Percentiles rank a stretch among this genome's conserved stretches.
phyloP scores from a whole-genome alignment of 2,329 filamentous ascomycete genomes.

The Triangularia verruculosa region DNA sequence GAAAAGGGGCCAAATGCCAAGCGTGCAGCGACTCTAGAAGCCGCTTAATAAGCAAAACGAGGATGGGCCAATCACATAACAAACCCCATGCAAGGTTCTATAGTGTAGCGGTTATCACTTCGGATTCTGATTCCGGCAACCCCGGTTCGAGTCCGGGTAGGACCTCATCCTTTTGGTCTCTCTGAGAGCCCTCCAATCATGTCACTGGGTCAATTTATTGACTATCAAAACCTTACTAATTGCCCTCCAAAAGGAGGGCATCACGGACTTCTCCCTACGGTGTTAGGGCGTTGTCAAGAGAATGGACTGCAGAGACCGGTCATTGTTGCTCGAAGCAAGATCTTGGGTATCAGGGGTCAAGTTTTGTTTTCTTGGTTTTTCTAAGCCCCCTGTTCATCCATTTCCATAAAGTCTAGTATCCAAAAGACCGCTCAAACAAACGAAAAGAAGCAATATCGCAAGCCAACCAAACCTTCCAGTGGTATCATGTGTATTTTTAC shows the following conservation, averaged over 20 bases:
- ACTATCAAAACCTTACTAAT: no score
- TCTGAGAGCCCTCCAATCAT: no score
- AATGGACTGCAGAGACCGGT: no score
- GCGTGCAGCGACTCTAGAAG: neutral
- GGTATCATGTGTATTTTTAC: neutral
- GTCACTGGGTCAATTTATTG: no score
- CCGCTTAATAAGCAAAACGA: neutral
- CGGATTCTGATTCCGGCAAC: constrained; percentile 12
- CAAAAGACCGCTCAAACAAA: neutral
- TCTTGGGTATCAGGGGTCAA: no score
- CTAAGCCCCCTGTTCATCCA: neutral
- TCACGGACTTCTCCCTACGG: no score
- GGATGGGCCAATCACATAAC: neutral
- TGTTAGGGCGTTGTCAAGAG: no score
- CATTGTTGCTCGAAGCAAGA: no score
- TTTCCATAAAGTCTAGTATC: neutral
- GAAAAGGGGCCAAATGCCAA: neutral
- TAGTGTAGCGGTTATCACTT: constrained; percentile 12
- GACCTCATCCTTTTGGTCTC: constrained; percentile 5
- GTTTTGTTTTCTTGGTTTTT: neutral
- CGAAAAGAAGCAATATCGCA: neutral
- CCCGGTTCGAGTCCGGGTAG: constrained; percentile 11
- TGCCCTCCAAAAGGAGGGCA: no score
- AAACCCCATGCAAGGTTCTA: neutral
- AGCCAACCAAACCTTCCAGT: neutral